Conservation (phyloP, 164 flowering plant species). For the Platanus orientalis region DNA sequence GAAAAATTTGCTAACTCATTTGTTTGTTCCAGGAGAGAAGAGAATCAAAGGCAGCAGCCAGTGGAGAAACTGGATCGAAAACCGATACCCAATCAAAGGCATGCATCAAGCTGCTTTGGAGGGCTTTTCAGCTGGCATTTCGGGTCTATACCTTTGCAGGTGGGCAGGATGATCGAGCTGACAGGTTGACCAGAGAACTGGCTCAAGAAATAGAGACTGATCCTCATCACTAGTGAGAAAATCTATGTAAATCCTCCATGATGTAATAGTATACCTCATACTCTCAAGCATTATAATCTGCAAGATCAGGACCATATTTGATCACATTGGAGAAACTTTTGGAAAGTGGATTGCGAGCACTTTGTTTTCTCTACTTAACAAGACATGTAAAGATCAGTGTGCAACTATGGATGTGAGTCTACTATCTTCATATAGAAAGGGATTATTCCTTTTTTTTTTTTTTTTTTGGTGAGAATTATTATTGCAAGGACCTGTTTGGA, state of each 20-base stretch:
- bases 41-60: conserved; percentile 30
- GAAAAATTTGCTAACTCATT: no score
- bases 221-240: conserved; percentile 15
- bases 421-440: no score
- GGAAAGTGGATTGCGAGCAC: conserved; percentile 1
- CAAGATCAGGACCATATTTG: conserved; percentile 3
- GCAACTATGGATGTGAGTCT: no score
- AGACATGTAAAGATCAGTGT: background rate
- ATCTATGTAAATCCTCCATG: background rate
- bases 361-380: conserved; percentile 3
- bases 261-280: conserved; percentile 6
- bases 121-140: conserved; percentile 77
- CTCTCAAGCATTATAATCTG: background rate
- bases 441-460: no score
- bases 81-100: conserved; percentile 25
- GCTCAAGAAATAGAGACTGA: conserved; percentile 66
- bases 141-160: conserved; percentile 77
- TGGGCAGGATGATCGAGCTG: conserved; percentile 88
- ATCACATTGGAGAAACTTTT: conserved; percentile 6
- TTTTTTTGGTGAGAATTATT: no score
- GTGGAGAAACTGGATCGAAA: conserved; percentile 23
- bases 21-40: conserved; percentile 40
- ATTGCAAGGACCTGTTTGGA: no score
- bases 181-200: conserved; percentile 52
- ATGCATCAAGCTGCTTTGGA: conserved; percentile 61